Evolutionary conservation across 2,329 filamentous ascomycete species (phyloP), one percentile per base, ranked within the genome.

Genomic region (Pseudocercospora vitis): DNA sequence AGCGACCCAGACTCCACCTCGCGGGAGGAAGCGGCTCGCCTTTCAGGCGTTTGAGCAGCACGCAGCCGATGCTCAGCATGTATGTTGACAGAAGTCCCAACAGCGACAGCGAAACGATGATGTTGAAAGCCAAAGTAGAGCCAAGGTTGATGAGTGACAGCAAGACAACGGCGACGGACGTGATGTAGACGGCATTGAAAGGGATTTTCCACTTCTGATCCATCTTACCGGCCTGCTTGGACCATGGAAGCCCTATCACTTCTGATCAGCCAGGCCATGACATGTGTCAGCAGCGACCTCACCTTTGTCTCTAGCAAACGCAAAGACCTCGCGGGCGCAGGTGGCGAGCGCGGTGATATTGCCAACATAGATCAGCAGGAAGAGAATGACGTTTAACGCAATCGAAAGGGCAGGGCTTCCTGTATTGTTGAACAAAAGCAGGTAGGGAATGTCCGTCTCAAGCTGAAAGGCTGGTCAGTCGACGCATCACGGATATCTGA

Each of bases 281-380:
- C 57, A 19, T 65, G n/a, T 65, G 48, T 61, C 57, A 9, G 35
- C 24, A 23, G n/a, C 6, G 21, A 2, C 29, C n/a, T 19, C 4
- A 54, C 52, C 58, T 53, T 70, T 66, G 58, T 74, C 72, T 11
- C 73, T 64, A 2, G 74, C 73, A 51, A 76, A 76, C 0, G 73
- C 73, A 53, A 65, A 76, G 5, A 72, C 59, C 65, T 76, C 73
- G 12, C 74, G 70, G 9, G 72, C 73, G 6, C 71, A 72, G 4
- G 73, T 70, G 32, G 74, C 72, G 1, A 78, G 78, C 9, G 61
- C 63, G 4, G 62, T 64, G 35, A 63, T 60, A 46, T 61, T 61
- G 18, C 62, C 62, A 14, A 59, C 60, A 28, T 62, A 63, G 46
- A 62, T 62, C 14, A 63, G 58, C 14, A 67, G 21, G 53, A 67